These are phyloP conservation scores for Nyctanthes arbortristis DNA, from an alignment of 257 asterid species.

Conservation along the genomic window DNA sequence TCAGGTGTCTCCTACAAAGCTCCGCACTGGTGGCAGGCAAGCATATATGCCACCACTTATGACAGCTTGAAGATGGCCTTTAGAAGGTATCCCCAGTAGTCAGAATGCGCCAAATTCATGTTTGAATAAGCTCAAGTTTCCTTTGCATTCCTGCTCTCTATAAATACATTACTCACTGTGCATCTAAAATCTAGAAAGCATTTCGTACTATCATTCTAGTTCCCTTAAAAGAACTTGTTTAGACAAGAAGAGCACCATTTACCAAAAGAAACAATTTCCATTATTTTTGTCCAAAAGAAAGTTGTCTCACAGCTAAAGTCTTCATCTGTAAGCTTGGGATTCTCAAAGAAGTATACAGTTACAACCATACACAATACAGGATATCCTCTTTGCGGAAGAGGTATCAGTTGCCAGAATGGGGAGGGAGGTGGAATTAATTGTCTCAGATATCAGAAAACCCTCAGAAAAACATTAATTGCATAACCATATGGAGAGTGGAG, in stretches of 20 bases:
- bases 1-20: too few relatives aligned
- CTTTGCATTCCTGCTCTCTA: too few relatives aligned
- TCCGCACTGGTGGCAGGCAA: too few relatives aligned
- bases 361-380: background rate
- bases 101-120: too few relatives aligned
- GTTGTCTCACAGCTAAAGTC: background rate
- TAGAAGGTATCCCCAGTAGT: too few relatives aligned
- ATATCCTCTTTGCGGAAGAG: background rate
- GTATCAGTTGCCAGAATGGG: background rate
- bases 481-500: background rate
- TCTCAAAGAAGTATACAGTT: background rate
- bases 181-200: too few relatives aligned
- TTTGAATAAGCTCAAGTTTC: too few relatives aligned
- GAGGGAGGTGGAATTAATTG: background rate
- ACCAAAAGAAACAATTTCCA: background rate
- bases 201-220: too few relatives aligned
- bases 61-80: too few relatives aligned
- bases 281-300: background rate
- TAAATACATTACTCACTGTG: too few relatives aligned
- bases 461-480: background rate
- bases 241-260: background rate
- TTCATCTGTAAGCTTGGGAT: background rate
- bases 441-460: background rate
- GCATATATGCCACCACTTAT: too few relatives aligned
- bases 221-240: too few relatives aligned